These are phyloP conservation scores for Giardia muris DNA, from an alignment of 208 protist genomes.

Conservation along the genomic window DNA sequence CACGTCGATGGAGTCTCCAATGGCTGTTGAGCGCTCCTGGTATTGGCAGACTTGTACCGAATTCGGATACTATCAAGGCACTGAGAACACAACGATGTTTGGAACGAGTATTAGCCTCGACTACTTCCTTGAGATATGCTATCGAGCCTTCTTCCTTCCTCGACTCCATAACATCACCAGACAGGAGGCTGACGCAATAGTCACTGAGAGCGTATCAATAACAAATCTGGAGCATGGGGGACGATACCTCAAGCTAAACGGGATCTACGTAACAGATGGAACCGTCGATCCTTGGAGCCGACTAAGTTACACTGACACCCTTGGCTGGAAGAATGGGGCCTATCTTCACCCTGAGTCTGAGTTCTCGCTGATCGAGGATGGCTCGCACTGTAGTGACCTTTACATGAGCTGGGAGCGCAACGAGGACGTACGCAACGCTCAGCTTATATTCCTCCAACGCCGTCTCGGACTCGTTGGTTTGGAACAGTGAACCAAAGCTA, in stretches of 20 bases:
- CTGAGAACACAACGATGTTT: background rate
- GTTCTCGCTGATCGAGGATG: background rate
- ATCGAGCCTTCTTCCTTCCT: background rate
- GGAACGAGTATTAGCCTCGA: background rate
- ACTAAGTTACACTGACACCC: background rate
- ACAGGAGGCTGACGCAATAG: background rate
- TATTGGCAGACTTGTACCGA: constrained; percentile 12
- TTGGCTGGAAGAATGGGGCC: background rate
- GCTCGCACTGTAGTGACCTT: background rate
- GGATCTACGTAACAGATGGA: constrained; percentile 8
- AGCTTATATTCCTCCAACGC: constrained; percentile 13
- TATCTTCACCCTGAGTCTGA: background rate
- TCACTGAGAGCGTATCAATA: background rate
- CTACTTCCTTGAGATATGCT: background rate
- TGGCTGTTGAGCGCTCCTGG: background rate
- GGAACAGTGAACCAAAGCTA: too few relatives aligned
- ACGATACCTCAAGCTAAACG: background rate
- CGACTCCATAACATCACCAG: too few relatives aligned
- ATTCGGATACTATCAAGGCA: constrained; percentile 21
- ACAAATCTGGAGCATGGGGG: constrained; percentile 1
- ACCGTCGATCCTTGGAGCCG: constrained; percentile 8
- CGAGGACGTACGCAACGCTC: background rate
- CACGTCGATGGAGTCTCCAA: background rate
- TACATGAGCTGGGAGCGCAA: background rate
- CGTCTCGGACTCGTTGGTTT: too few relatives aligned